Evolutionary conservation across 768 basidiomycete species (phyloP).

Genomic region (Boletus rubescentipes): DNA sequence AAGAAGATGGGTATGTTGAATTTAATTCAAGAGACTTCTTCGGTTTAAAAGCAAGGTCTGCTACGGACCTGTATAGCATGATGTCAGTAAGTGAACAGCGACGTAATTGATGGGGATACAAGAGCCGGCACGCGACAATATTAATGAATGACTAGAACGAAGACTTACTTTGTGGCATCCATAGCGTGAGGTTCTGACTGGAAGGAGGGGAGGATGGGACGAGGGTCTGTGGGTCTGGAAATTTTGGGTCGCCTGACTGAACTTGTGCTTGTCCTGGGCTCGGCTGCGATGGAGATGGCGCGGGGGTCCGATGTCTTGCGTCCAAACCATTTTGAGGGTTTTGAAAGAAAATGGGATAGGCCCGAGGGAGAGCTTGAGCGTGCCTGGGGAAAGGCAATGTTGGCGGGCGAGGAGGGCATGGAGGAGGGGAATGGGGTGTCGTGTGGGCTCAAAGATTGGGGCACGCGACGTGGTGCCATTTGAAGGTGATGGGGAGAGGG

Average conservation of each 20-base stretch:
- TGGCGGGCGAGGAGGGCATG: conserved; percentile 34
- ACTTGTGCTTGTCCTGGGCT: conserved; percentile 51
- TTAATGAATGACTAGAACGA: neutral
- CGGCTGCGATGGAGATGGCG: conserved; percentile 37
- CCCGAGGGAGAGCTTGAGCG: conserved; percentile 67
- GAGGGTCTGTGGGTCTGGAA: conserved; percentile 79
- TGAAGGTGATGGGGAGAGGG: neutral
- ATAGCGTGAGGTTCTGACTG: conserved; percentile 48
- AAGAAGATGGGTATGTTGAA: conserved; percentile 32
- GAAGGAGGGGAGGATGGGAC: conserved; percentile 58
- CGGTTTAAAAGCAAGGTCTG: conserved; percentile 54
- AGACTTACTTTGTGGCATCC: conserved; percentile 54
- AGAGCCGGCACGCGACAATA: conserved; percentile 4
- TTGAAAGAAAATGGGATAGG: conserved; percentile 63
- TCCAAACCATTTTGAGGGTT: conserved; percentile 71
- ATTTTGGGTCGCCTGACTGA: conserved; percentile 72
- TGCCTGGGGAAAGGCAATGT: conserved; percentile 39
- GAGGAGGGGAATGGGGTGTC: conserved; percentile 27
- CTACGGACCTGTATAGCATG: conserved; percentile 51
- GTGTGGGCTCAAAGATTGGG: conserved; percentile 40
- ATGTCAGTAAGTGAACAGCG: conserved; percentile 21
- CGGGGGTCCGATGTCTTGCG: conserved; percentile 57
- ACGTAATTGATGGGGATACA: conserved; percentile 4
- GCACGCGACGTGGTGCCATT: conserved; percentile 54
- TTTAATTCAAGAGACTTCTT: conserved; percentile 46